These are phyloP conservation scores for Fusarium dimerum DNA, from an alignment of 2,329 filamentous ascomycete genomes.

Conservation along the genomic window DNA sequence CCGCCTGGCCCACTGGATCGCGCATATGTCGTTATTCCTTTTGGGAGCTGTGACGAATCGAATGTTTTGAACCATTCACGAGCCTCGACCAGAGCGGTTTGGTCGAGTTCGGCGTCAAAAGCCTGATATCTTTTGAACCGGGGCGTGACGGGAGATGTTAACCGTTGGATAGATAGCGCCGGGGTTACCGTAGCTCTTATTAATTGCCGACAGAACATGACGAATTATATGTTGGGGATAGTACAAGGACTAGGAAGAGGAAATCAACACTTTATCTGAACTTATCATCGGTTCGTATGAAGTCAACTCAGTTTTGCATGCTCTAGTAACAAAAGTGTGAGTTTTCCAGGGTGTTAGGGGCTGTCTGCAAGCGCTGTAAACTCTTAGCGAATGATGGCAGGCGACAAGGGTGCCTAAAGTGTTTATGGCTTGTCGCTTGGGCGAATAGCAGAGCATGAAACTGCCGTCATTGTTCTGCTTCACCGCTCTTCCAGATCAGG, in stretches of 20 bases:
- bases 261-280: too few relatives aligned
- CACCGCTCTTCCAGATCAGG: background rate
- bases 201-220: slow-evolving; percentile 18
- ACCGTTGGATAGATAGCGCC: background rate
- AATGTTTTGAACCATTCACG: slow-evolving; percentile 53
- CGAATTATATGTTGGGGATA: background rate
- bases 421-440: too few relatives aligned
- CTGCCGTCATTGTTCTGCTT: background rate
- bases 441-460: background rate
- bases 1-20: slow-evolving; percentile 63
- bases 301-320: too few relatives aligned
- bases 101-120: slow-evolving; percentile 51
- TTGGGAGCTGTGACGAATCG: slow-evolving; percentile 45
- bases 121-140: slow-evolving; percentile 45
- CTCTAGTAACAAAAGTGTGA: too few relatives aligned
- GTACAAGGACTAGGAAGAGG: background rate
- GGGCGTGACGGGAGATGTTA: slow-evolving; percentile 6
- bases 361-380: too few relatives aligned
- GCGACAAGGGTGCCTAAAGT: too few relatives aligned
- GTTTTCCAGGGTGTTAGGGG: too few relatives aligned
- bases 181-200: slow-evolving; percentile 1
- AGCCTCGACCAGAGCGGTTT: slow-evolving; percentile 51
- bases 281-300: too few relatives aligned
- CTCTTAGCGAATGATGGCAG: too few relatives aligned
- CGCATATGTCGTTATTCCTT: slow-evolving; percentile 54